These are phyloP conservation scores for Marsdenia floribunda DNA, from an alignment of 257 asterid species.

Conservation along the genomic window DNA sequence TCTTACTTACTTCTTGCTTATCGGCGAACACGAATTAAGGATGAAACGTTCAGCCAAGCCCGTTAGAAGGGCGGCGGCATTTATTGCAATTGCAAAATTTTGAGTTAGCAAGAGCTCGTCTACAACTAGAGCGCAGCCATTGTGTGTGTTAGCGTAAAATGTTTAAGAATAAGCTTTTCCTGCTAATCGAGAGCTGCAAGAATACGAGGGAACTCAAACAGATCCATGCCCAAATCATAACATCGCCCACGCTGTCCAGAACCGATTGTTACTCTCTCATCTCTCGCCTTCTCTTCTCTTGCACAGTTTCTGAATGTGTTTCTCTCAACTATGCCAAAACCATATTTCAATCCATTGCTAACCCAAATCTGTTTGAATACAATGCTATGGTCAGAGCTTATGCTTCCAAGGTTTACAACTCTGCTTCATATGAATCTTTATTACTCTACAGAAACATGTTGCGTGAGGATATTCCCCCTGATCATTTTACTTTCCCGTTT, in stretches of 20 bases:
- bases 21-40: background rate
- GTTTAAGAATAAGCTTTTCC: slow-evolving; percentile 37
- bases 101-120: background rate
- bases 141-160: background rate
- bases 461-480: slow-evolving; percentile 33
- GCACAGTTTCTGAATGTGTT: slow-evolving; percentile 33
- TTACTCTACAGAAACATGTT: slow-evolving; percentile 50
- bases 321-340: slow-evolving; percentile 43
- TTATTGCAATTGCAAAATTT: background rate
- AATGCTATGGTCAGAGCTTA: slow-evolving; percentile 71
- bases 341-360: slow-evolving; percentile 35
- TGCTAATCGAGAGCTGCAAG: slow-evolving; percentile 43
- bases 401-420: slow-evolving; percentile 39
- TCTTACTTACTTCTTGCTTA: background rate
- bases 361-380: slow-evolving; percentile 48
- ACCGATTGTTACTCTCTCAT: slow-evolving; percentile 42
- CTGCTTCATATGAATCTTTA: slow-evolving; percentile 32
- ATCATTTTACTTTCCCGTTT: slow-evolving; percentile 58
- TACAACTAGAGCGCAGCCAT: background rate
- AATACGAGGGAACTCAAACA: slow-evolving; percentile 43
- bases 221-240: slow-evolving; percentile 51
- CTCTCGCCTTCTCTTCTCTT: slow-evolving; percentile 60
- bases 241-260: slow-evolving; percentile 36
- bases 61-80: no score
- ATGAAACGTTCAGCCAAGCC: background rate